Conservation (phyloP, 257 asterid species). For the Petunia axillaris region DNA sequence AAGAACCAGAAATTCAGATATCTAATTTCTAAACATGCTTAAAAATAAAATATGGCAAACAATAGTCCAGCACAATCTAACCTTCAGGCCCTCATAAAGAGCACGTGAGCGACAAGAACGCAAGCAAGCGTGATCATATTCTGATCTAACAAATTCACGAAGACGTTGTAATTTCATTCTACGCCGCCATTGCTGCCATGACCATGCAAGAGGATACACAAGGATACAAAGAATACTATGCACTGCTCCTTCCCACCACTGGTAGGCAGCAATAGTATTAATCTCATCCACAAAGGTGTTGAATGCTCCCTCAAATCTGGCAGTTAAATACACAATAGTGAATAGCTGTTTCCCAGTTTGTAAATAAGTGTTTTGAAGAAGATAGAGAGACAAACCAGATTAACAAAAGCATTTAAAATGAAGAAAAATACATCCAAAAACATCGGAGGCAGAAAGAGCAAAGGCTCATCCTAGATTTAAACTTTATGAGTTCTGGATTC, state of each 20-base stretch:
- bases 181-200: conserved; percentile 99
- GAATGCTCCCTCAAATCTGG: conserved; percentile 93
- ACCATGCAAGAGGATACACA: conserved; percentile 97
- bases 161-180: conserved; percentile 84
- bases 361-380: conserved; percentile 22
- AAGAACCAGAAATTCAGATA: neutral
- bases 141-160: conserved; percentile 97
- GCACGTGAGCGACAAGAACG: conserved; percentile 99
- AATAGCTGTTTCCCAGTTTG: conserved; percentile 9
- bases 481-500: too few species aligned
- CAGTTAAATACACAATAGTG: conserved; percentile 35
- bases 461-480: too few species aligned
- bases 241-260: conserved; percentile 99
- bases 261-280: conserved; percentile 87
- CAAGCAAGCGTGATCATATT: conserved; percentile 96
- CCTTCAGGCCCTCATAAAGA: conserved; percentile 98
- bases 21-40: conserved; percentile 7
- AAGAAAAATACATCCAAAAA: neutral
- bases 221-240: conserved; percentile 80
- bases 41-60: neutral
- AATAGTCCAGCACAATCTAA: conserved; percentile 36
- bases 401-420: neutral
- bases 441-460: neutral
- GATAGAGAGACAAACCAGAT: neutral
- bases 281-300: conserved; percentile 89